Evolutionary conservation across 1,139 yeast genomes (phyloP), one percentile per base, ranked within the genome.

Genomic region (Saccharomyces hybrid): DNA sequence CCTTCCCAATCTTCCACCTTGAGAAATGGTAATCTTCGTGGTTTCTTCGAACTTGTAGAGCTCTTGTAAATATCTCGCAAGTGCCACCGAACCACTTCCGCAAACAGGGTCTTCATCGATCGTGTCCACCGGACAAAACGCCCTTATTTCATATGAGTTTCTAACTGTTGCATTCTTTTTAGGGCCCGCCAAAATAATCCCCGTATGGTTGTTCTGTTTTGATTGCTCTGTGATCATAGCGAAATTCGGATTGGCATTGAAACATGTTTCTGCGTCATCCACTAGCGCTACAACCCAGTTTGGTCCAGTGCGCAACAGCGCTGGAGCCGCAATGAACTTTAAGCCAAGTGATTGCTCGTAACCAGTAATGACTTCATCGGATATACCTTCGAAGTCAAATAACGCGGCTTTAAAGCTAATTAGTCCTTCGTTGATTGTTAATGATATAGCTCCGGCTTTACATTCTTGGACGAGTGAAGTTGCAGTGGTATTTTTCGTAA

Each of bases 31-130:
- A n/a, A 70, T 54, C 1, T 57, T 46, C 3, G 62, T 62, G 4
- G 64, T 56, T 28, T 52, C 58, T 42, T 57, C 55, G 59, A 55
- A 64, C 24, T 49, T 56, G 52, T 58, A 55, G 29, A 47, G 50
- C n/a, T 55, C 61, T 64, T 64, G 67, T 62, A 69, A 49, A 66
- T 51, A 67, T 48, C 57, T 64, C 66, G 44, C 73, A 71, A 59
- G 72, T 57, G 56, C 78, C 68, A 53, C 72, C 2, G 64, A 78
- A 11, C 82, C 82, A 58, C 78, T 72, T 2, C 82, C 83, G 64
- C 82, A 78, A 3, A 77, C 82, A 1, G 82, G 81, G 62, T 78
- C 83, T 57, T 79, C 83, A 24, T 61, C 49, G 1, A 73, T 71
- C 9, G 73, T 75, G 3, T 58, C 59, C 2, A 47, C 54, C 0